These are phyloP conservation scores for Umbelopsis ramanniana DNA, from an alignment of 192 early-diverging fungal genomes.

Conservation along the genomic window DNA sequence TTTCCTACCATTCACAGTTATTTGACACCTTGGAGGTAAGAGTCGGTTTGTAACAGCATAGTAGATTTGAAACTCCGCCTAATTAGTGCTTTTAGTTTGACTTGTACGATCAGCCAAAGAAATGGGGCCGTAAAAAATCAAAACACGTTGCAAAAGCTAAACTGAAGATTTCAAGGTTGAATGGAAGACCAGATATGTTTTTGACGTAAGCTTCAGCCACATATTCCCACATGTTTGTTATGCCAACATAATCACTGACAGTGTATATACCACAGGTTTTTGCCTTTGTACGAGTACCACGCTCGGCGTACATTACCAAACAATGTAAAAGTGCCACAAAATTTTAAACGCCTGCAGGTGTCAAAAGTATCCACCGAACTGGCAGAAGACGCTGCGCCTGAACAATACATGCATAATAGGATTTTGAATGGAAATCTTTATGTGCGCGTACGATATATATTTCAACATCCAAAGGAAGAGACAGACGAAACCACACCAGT, in stretches of 20 bases:
- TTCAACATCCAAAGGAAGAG: conserved; percentile 35
- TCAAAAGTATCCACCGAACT: conserved; percentile 1
- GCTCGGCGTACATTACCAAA: conserved; percentile 33
- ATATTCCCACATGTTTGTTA: background rate
- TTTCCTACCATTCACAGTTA: conserved; percentile 79
- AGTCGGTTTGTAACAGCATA: background rate
- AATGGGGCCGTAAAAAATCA: conserved; percentile 36
- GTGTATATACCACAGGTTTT: conserved; percentile 22
- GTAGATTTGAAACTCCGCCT: background rate
- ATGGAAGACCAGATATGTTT: conserved; percentile 38
- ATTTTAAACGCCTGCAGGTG: conserved; percentile 24
- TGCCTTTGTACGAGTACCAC: conserved; percentile 46
- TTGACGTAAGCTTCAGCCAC: conserved; percentile 34
- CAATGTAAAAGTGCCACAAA: conserved; percentile 39
- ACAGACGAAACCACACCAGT: conserved; percentile 22
- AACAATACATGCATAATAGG: conserved; percentile 7
- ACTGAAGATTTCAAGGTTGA: conserved; percentile 36
- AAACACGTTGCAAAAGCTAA: conserved; percentile 45
- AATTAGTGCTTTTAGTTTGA: conserved; percentile 32
- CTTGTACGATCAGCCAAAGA: conserved; percentile 39
- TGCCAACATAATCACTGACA: background rate
- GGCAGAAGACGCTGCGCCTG: conserved; percentile 3
- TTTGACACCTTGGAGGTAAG: conserved; percentile 69
- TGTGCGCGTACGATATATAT: conserved; percentile 37
- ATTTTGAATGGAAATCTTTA: conserved; percentile 39